phyloP scores from a whole-genome alignment of 139 green algal genomes.

The Astrephomene gubernaculifera region DNA sequence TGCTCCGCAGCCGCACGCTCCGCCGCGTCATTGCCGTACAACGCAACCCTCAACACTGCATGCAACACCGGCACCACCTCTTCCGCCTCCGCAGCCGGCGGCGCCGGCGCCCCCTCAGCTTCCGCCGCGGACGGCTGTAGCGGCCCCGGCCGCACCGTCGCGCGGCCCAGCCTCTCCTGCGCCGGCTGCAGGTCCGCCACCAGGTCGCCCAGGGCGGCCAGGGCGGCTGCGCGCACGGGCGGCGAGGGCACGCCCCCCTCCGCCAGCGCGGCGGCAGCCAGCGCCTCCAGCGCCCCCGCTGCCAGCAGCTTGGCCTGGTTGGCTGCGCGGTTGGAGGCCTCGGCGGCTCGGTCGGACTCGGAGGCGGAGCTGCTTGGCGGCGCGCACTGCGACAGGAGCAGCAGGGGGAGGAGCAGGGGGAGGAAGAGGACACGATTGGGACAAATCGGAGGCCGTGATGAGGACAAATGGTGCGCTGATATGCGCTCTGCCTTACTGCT shows the following conservation, averaged over 20 bases:
- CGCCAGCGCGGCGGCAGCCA: conserved; percentile 51
- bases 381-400: neutral
- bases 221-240: conserved; percentile 51
- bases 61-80: conserved; percentile 53
- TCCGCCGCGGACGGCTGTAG: neutral
- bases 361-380: neutral
- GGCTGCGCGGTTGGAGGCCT: conserved; percentile 46
- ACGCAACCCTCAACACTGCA: conserved; percentile 41
- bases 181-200: neutral
- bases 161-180: conserved; percentile 61
- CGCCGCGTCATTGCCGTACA: conserved; percentile 41
- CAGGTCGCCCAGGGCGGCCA: conserved; percentile 33
- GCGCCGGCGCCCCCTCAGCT: neutral
- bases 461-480: too few species aligned
- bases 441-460: too few species aligned
- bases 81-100: neutral
- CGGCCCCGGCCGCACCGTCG: conserved; percentile 9
- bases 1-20: conserved; percentile 53
- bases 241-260: conserved; percentile 49
- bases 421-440: too few species aligned
- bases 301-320: conserved; percentile 64
- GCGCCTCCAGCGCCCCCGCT: conserved; percentile 49
- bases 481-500: too few species aligned
- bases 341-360: neutral
- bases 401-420: neutral